Base-by-base conservation (phyloP, 2,329 filamentous ascomycete genomes). In the Corynespora cassiicola region DNA sequence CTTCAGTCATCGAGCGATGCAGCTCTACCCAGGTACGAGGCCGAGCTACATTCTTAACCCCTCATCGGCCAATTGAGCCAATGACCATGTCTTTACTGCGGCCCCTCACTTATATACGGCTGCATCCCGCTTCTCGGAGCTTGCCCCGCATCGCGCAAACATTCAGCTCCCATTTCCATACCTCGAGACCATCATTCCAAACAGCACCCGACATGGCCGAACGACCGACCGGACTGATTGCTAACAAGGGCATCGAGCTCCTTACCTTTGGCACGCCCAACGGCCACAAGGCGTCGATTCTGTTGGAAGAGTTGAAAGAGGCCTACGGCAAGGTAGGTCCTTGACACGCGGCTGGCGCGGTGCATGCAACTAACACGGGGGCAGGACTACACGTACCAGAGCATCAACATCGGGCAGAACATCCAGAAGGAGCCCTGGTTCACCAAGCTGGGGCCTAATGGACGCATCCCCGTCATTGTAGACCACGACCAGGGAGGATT, bases 351-450 rank as follows among this genome's bases (percentile, higher is more conserved):
- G n/a, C 22, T 22, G 12, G 18, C 27, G 16, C 15, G 18, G 12
- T 18, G 27, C 19, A 7, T 38, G n/a, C 15, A 19, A 12, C 18
- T 15, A 5, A 19, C 8, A 14, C 23, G 5, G 21, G 22, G 21
- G n/a, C 72, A 75, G 40, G 71, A 79, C 10, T 86, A 85, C 65
- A 78, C 78, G 4, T 77, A 66, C 53, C 82, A 86, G 52, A 54
- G 59, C 39, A 75, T 87, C 62, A 75, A 84, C 65, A 86, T 68
- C 16, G 54, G 57, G 41, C 73, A 82, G 55, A 83, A 84, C 67
- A 76, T 82, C 18, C 84, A 87, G 53, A 86, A 86, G 64, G 75
- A 86, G 70, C 73, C 77, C 1, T 87, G 84, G 83, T 87, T 80
- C 70, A 81, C 76, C 0, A 77, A 78, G 23, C 59, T 83, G 19